phyloP scores from a whole-genome alignment of 257 asterid species.

The Capsicum chinense region DNA sequence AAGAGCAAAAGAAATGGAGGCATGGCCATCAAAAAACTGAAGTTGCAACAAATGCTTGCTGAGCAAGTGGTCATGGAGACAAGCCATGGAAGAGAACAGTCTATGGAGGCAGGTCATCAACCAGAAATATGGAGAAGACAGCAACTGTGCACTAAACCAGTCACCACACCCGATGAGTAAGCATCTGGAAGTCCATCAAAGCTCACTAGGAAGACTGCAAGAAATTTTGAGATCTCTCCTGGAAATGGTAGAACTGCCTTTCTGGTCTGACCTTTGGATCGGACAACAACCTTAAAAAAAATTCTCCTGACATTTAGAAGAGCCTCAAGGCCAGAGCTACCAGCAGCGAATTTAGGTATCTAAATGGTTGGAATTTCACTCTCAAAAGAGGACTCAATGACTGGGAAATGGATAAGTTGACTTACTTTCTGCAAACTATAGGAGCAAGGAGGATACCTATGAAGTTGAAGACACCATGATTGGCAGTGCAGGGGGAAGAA shows the following conservation, averaged over 20 bases:
- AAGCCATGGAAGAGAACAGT: too few relatives aligned
- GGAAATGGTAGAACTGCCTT: not conserved
- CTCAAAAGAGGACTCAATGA: constrained; percentile 6
- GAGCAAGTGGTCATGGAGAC: too few relatives aligned
- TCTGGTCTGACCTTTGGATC: not conserved
- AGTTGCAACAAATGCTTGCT: too few relatives aligned
- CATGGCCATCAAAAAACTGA: too few relatives aligned
- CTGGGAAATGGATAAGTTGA: not conserved
- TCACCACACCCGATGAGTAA: not conserved
- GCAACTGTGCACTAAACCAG: not conserved
- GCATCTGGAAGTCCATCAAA: not conserved
- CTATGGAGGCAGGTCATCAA: too few relatives aligned
- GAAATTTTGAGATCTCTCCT: not conserved
- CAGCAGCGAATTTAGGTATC: not conserved
- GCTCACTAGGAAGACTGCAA: not conserved
- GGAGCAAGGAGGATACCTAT: too few relatives aligned
- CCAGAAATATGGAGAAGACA: too few relatives aligned
- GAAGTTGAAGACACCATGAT: too few relatives aligned
- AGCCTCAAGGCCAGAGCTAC: not conserved
- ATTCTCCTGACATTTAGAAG: not conserved
- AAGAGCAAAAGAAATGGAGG: too few relatives aligned
- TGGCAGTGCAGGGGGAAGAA: too few relatives aligned
- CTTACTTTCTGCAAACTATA: too few relatives aligned
- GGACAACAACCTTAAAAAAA: not conserved
- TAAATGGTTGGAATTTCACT: not conserved